phyloP scores from a whole-genome alignment of 208 protist species.

The Crithidia acanthocephali region DNA sequence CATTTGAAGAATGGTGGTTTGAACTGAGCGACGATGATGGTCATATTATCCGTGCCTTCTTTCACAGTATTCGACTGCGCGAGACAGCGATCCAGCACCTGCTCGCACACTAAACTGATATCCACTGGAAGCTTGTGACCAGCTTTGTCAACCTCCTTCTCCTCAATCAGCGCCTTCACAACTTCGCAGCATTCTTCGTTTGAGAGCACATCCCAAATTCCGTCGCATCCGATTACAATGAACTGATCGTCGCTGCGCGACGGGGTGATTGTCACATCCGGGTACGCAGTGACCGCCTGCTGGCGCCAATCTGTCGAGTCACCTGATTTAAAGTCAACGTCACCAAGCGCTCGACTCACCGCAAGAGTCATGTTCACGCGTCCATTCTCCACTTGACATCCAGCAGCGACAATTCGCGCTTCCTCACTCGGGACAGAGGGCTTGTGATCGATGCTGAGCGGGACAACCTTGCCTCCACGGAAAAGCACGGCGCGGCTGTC shows the following conservation, averaged over 20 bases:
- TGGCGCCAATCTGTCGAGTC: slow-evolving; percentile 59
- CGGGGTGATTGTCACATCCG: slow-evolving; percentile 61
- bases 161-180: slow-evolving; percentile 43
- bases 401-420: slow-evolving; percentile 82
- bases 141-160: slow-evolving; percentile 30
- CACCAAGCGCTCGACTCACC: slow-evolving; percentile 94
- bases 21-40: slow-evolving; percentile 88
- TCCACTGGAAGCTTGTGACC: slow-evolving; percentile 38
- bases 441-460: slow-evolving; percentile 92
- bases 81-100: slow-evolving; percentile 77
- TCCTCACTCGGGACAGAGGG: slow-evolving; percentile 71
- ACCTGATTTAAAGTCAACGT: slow-evolving; percentile 92
- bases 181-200: slow-evolving; percentile 80
- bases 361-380: slow-evolving; percentile 94
- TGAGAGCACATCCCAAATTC: slow-evolving; percentile 94
- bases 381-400: slow-evolving; percentile 83
- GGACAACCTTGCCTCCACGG: slow-evolving; percentile 62
- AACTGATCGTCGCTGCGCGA: slow-evolving; percentile 74
- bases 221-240: slow-evolving; percentile 93
- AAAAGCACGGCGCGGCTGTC: slow-evolving; percentile 92
- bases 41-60: slow-evolving; percentile 89
- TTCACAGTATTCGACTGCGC: slow-evolving; percentile 54
- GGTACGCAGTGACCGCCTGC: slow-evolving; percentile 82
- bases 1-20: slow-evolving; percentile 74
- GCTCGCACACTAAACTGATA: slow-evolving; percentile 81